Conservation (phyloP, 192 early-diverging fungal genomes). For the Powellomyces hirtus region DNA sequence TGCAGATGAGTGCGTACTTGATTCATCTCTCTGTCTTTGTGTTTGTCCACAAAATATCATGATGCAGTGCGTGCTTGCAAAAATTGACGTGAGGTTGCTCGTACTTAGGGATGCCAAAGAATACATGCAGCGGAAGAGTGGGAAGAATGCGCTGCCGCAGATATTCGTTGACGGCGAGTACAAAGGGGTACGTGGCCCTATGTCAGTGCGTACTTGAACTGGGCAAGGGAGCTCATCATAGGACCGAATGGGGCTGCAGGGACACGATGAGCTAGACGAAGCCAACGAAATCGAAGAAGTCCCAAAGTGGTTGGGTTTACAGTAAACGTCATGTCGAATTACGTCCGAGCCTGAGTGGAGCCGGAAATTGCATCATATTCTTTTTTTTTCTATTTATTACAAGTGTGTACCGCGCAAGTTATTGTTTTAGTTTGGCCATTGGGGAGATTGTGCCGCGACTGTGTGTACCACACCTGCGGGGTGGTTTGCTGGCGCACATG, state of each 20-base stretch:
- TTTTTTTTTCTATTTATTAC: too few relatives aligned
- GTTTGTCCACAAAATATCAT: not conserved
- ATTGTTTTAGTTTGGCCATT: too few relatives aligned
- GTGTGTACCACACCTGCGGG: too few relatives aligned
- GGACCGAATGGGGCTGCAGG: not conserved
- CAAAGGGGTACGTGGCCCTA: slow-evolving; percentile 32
- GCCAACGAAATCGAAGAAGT: slow-evolving; percentile 42
- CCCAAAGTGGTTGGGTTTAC: slow-evolving; percentile 26
- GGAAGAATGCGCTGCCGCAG: slow-evolving; percentile 44
- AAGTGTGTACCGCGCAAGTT: too few relatives aligned
- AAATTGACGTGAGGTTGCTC: not conserved
- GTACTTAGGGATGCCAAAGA: slow-evolving; percentile 37
- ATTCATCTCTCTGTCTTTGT: too few relatives aligned
- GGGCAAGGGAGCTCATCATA: not conserved
- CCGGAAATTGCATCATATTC: too few relatives aligned
- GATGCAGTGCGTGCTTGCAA: not conserved
- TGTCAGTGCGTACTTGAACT: not conserved
- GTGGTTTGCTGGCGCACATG: too few relatives aligned
- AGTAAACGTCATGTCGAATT: too few relatives aligned
- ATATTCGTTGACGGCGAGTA: slow-evolving; percentile 50
- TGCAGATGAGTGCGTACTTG: slow-evolving; percentile 36
- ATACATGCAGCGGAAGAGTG: slow-evolving; percentile 40
- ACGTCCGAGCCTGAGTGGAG: too few relatives aligned
- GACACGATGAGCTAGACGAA: slow-evolving; percentile 38
- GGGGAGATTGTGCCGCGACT: too few relatives aligned